Percentiles rank a stretch among this genome's conserved stretches.
Conservation (phyloP, 2,329 filamentous ascomycete genomes). For the Pestalotiopsis sp. region DNA sequence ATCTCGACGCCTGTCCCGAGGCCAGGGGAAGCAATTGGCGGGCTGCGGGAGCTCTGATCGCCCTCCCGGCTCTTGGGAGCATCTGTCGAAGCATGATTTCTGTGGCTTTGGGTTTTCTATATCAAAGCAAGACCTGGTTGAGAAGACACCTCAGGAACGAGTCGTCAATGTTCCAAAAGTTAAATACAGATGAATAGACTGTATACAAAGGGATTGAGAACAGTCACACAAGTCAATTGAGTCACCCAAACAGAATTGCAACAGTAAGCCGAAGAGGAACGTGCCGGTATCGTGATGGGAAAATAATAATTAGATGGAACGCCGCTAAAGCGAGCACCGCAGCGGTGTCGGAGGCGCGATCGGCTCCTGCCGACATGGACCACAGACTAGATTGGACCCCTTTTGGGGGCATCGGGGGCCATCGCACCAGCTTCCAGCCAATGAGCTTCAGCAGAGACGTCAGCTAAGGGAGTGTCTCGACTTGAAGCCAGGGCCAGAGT, state of each 20-base stretch:
- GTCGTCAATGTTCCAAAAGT: neutral
- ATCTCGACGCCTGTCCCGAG: constrained; percentile 37
- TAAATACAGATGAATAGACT: no score
- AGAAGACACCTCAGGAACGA: neutral
- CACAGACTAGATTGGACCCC: neutral
- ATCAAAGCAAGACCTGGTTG: neutral
- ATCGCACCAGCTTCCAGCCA: neutral
- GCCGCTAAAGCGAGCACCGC: constrained; percentile 10
- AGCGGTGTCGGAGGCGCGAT: constrained; percentile 5
- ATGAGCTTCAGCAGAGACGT: neutral
- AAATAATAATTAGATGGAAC: constrained; percentile 6
- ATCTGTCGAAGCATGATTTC: constrained; percentile 48
- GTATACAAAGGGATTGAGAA: neutral
- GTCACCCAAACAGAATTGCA: neutral
- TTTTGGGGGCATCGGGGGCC: neutral
- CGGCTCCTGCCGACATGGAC: neutral
- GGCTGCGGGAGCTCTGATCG: constrained; percentile 31
- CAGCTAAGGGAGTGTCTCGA: neutral
- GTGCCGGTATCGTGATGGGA: constrained; percentile 2
- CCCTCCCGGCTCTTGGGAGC: constrained; percentile 42
- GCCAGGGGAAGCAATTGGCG: constrained; percentile 33
- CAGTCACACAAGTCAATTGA: neutral
- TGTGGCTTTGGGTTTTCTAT: neutral
- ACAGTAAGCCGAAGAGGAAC: neutral
- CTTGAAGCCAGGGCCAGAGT: neutral